phyloP scores from a whole-genome alignment of 768 basidiomycete species.

The Tricholoma terreum region DNA sequence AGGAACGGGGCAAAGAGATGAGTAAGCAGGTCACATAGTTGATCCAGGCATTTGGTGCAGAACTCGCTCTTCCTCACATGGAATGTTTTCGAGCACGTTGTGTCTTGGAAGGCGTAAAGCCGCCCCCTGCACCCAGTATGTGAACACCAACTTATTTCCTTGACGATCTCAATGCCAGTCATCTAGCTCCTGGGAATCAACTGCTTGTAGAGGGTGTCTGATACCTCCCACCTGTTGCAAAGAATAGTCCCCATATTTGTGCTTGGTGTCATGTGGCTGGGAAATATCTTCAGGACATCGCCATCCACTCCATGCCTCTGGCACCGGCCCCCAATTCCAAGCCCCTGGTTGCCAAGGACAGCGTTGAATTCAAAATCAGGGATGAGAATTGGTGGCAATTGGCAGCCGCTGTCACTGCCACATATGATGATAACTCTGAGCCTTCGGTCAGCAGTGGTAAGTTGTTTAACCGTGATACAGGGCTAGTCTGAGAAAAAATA shows the following conservation, averaged over 20 bases:
- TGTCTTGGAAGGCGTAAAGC: not conserved
- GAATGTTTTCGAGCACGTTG: constrained; percentile 7
- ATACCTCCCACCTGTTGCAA: constrained; percentile 6
- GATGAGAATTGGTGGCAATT: not conserved
- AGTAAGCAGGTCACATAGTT: constrained; percentile 6
- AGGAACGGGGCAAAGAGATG: constrained; percentile 1
- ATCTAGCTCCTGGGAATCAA: not conserved
- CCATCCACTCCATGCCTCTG: not conserved
- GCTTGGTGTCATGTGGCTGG: constrained; percentile 1
- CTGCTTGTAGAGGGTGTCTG: constrained; percentile 1
- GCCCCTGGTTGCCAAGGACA: not conserved
- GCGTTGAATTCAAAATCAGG: not conserved
- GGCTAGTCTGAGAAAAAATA: constrained; percentile 1
- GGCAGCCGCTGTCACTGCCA: not conserved
- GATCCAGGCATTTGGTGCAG: constrained; percentile 11
- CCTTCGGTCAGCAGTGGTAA: not conserved
- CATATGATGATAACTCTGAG: not conserved
- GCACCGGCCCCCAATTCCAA: not conserved
- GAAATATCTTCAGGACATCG: constrained; percentile 6
- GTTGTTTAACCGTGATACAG: not conserved
- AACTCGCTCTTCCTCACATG: constrained; percentile 11
- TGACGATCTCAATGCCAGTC: not conserved
- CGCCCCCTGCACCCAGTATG: not conserved
- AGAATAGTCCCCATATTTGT: constrained; percentile 2
- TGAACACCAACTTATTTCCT: not conserved